A percentile compares a stretch with the other conserved stretches of the same genome.
phyloP scores from a whole-genome alignment of 495 filamentous ascomycete species.

The Tuber melanosporum region DNA sequence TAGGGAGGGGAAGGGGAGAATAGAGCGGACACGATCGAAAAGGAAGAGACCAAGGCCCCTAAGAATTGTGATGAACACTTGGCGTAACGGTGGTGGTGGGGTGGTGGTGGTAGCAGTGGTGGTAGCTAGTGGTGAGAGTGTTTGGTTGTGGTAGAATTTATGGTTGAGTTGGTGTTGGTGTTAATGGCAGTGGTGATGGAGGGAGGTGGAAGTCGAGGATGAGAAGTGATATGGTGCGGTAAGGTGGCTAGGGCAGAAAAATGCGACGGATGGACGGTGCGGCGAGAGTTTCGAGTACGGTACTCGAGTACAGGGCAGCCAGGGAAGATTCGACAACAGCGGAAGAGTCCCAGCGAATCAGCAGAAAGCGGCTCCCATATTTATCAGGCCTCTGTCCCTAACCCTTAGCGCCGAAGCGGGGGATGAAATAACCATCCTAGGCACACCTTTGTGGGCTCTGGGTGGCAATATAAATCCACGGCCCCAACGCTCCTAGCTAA shows the following conservation, averaged over 20 bases:
- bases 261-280: constrained; percentile 29
- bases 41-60: constrained; percentile 12
- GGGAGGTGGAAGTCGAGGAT: constrained; percentile 22
- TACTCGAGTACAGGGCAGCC: neutral
- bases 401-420: constrained; percentile 24
- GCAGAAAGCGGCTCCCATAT: constrained; percentile 19
- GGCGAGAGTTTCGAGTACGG: neutral
- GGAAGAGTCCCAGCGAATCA: neutral
- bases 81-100: constrained; percentile 7
- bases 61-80: constrained; percentile 18
- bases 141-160: constrained; percentile 14
- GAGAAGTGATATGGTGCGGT: constrained; percentile 17
- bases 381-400: constrained; percentile 18
- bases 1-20: constrained; percentile 13
- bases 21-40: constrained; percentile 19
- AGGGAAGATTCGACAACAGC: neutral
- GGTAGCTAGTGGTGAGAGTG: constrained; percentile 20
- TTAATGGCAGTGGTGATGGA: constrained; percentile 10
- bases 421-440: neutral
- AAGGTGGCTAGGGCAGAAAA: constrained; percentile 27
- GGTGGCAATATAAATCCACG: neutral
- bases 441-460: neutral
- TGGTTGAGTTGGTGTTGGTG: constrained; percentile 10
- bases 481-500: neutral
- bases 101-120: constrained; percentile 9